Percentiles rank a stretch among this genome's conserved stretches.
phyloP scores from a whole-genome alignment of 2,329 filamentous ascomycete species.

The Stagonosporopsis rhizophila region DNA sequence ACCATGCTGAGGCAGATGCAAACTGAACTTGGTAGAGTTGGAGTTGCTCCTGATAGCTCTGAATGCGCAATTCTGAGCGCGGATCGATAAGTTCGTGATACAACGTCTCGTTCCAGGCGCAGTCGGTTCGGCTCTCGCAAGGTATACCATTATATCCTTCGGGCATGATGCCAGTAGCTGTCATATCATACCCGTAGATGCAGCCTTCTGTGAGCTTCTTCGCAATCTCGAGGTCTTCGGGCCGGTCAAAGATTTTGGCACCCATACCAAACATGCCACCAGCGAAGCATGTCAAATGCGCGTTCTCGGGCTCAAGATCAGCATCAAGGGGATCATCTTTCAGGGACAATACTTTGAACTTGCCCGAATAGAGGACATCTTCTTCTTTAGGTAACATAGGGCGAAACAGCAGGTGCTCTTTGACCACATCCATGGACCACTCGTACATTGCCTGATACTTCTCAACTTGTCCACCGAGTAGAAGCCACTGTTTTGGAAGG shows the following conservation, averaged over 20 bases:
- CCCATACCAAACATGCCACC: constrained; percentile 75
- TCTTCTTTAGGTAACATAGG: constrained; percentile 57
- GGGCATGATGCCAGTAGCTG: constrained; percentile 66
- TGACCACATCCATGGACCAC: constrained; percentile 53
- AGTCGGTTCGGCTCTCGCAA: constrained; percentile 52
- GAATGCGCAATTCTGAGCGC: constrained; percentile 34
- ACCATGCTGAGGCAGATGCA: constrained; percentile 41
- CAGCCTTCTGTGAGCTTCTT: constrained; percentile 68
- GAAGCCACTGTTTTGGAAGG: constrained; percentile 56
- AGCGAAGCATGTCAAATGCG: constrained; percentile 74
- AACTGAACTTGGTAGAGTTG: constrained; percentile 46
- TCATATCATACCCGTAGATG: constrained; percentile 66
- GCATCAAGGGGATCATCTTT: constrained; percentile 31
- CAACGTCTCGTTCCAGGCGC: constrained; percentile 56
- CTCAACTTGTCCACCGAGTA: constrained; percentile 56
- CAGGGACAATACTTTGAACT: constrained; percentile 46
- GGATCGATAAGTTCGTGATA: constrained; percentile 53
- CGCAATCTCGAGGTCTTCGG: constrained; percentile 63
- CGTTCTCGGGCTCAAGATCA: constrained; percentile 50
- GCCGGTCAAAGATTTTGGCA: constrained; percentile 65
- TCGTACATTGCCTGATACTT: constrained; percentile 66
- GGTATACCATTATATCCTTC: constrained; percentile 62
- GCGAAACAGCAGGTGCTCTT: constrained; percentile 57
- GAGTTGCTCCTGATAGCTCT: constrained; percentile 43
- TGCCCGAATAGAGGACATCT: constrained; percentile 54